Conservation (phyloP, 352 stramenopile genomes). For the Pythium rhizo-oryzae region DNA sequence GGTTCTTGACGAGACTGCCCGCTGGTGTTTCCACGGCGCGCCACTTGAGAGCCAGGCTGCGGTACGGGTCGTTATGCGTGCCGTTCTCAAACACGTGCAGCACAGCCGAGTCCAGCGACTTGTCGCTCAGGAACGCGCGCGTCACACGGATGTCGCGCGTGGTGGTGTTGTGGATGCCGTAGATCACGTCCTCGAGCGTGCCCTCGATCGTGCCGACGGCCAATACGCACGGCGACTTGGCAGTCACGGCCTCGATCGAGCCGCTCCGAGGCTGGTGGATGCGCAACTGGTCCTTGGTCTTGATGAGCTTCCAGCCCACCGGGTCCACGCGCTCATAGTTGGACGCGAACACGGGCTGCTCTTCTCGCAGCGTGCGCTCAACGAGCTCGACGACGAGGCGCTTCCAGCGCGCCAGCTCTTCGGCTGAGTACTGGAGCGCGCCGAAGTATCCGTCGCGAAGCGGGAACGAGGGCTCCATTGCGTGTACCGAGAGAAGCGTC, state of each 20-base stretch:
- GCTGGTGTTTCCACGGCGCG: too few species aligned
- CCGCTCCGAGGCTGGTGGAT: background rate
- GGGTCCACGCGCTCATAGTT: constrained; percentile 8
- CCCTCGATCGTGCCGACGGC: constrained; percentile 51
- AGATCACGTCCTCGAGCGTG: constrained; percentile 66
- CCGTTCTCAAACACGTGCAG: too few species aligned
- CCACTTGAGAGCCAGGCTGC: too few species aligned
- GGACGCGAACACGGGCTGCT: constrained; percentile 7
- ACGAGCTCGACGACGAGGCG: constrained; percentile 6
- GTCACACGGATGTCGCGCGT: constrained; percentile 41
- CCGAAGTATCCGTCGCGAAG: constrained; percentile 20
- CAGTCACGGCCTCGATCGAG: background rate
- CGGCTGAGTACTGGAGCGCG: constrained; percentile 6
- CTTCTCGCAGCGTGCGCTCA: constrained; percentile 4
- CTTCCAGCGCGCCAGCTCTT: constrained; percentile 18
- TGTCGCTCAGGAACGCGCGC: constrained; percentile 22
- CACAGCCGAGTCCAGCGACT: too few species aligned
- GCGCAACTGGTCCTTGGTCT: constrained; percentile 20
- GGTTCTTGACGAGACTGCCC: too few species aligned
- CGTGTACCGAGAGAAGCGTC: too few species aligned
- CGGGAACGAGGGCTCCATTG: constrained; percentile 10
- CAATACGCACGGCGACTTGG: constrained; percentile 27
- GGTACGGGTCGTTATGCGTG: too few species aligned
- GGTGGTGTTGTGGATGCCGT: constrained; percentile 45
- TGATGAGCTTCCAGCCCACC: constrained; percentile 6